phyloP scores from a whole-genome alignment of 805 yeast genomes.

The Hanseniaspora meyeri region DNA sequence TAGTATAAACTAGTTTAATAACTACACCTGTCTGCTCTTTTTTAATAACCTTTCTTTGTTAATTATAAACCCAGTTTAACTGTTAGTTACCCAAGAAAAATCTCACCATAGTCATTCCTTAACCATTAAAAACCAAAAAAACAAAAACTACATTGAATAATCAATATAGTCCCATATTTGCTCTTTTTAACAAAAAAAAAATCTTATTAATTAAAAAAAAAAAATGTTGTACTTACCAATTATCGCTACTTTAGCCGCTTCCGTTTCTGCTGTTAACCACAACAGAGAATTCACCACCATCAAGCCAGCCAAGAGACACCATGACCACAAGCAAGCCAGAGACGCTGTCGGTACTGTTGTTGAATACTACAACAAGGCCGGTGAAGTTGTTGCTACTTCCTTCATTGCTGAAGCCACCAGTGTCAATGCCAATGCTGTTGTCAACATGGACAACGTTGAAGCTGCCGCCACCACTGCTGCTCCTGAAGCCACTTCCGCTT shows the following conservation, averaged over 20 bases:
- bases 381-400: constrained; percentile 20
- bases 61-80: background rate
- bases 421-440: constrained; percentile 25
- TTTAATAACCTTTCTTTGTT: background rate
- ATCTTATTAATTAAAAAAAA: background rate
- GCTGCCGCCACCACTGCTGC: constrained; percentile 18
- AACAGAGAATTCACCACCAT: constrained; percentile 22
- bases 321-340: constrained; percentile 21
- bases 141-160: background rate
- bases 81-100: background rate
- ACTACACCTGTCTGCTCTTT: background rate
- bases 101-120: constrained; percentile 12
- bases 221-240: constrained; percentile 12
- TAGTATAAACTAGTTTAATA: too few relatives aligned
- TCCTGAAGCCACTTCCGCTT: constrained; percentile 18
- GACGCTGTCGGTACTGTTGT: constrained; percentile 22
- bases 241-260: constrained; percentile 17
- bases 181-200: background rate
- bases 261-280: constrained; percentile 20
- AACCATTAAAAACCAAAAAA: background rate
- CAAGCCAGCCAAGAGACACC: constrained; percentile 20
- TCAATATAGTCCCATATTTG: background rate
- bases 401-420: constrained; percentile 24
- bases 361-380: constrained; percentile 25
- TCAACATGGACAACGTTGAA: constrained; percentile 16